Conservation (phyloP, 768 basidiomycete species). For the Naganishia randhawae region DNA sequence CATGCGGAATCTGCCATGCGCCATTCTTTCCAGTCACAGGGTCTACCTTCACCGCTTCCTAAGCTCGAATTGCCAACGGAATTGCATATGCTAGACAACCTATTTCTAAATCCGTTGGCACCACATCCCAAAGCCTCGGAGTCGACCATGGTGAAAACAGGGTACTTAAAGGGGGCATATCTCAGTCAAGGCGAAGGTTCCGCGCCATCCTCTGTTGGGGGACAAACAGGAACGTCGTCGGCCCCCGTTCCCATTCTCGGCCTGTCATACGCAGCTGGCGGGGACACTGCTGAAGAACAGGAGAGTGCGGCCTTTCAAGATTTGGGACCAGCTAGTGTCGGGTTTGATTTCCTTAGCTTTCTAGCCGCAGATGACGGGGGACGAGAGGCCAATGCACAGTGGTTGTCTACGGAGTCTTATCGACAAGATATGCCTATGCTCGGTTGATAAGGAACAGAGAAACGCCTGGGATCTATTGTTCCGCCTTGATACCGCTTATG, state of each 20-base stretch:
- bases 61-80: conserved; percentile 47
- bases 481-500: no score
- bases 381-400: conserved; percentile 36
- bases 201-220: neutral
- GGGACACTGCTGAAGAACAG: neutral
- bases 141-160: conserved; percentile 37
- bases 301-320: conserved; percentile 7
- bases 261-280: neutral
- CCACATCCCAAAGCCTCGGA: conserved; percentile 49
- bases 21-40: conserved; percentile 38
- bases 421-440: conserved; percentile 34
- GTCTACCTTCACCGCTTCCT: conserved; percentile 45
- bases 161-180: conserved; percentile 8
- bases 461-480: neutral
- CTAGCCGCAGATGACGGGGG: conserved; percentile 45
- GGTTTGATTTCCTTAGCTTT: conserved; percentile 44
- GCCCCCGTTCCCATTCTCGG: neutral
- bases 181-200: conserved; percentile 1
- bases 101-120: conserved; percentile 50
- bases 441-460: neutral
- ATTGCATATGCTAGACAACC: conserved; percentile 48
- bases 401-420: conserved; percentile 30
- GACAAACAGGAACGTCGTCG: neutral
- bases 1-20: conserved; percentile 27
- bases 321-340: conserved; percentile 20